These are phyloP conservation scores for Microsporum canis DNA, from an alignment of 2,329 filamentous ascomycete genomes.

Conservation along the genomic window DNA sequence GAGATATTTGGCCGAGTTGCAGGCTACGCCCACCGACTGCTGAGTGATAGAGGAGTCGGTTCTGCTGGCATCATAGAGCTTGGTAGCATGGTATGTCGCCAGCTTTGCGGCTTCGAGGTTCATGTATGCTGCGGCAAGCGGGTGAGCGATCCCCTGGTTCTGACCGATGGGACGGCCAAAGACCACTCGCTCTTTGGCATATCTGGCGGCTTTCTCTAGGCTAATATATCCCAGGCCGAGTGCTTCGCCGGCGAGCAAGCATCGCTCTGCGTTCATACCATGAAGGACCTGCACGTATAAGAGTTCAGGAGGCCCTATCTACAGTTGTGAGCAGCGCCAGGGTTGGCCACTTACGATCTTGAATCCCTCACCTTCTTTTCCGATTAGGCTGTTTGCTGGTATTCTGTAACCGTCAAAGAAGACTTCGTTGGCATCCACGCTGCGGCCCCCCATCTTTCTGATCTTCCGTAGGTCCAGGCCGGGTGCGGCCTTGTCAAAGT, in stretches of 20 bases:
- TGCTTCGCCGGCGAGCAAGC: slow-evolving; percentile 65
- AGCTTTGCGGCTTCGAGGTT: slow-evolving; percentile 50
- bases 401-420: slow-evolving; percentile 74
- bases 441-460: slow-evolving; percentile 73
- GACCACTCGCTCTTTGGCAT: slow-evolving; percentile 54
- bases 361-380: slow-evolving; percentile 64
- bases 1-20: slow-evolving; percentile 47
- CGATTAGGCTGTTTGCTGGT: slow-evolving; percentile 53
- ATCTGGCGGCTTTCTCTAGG: slow-evolving; percentile 49
- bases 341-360: slow-evolving; percentile 42
- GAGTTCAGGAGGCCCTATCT: not conserved
- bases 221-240: slow-evolving; percentile 69
- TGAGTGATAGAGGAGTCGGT: slow-evolving; percentile 43
- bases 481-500: slow-evolving; percentile 51
- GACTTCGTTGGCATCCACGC: slow-evolving; percentile 75
- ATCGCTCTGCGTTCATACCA: slow-evolving; percentile 70
- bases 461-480: slow-evolving; percentile 60
- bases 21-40: slow-evolving; percentile 49
- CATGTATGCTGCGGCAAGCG: slow-evolving; percentile 50
- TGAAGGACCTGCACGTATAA: slow-evolving; percentile 44
- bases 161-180: slow-evolving; percentile 48
- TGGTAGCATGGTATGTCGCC: slow-evolving; percentile 50
- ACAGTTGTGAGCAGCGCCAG: not conserved
- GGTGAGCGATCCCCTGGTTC: slow-evolving; percentile 51
- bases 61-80: slow-evolving; percentile 45